Conservation (phyloP, 2,329 filamentous ascomycete genomes). For the Periconia digitata region DNA sequence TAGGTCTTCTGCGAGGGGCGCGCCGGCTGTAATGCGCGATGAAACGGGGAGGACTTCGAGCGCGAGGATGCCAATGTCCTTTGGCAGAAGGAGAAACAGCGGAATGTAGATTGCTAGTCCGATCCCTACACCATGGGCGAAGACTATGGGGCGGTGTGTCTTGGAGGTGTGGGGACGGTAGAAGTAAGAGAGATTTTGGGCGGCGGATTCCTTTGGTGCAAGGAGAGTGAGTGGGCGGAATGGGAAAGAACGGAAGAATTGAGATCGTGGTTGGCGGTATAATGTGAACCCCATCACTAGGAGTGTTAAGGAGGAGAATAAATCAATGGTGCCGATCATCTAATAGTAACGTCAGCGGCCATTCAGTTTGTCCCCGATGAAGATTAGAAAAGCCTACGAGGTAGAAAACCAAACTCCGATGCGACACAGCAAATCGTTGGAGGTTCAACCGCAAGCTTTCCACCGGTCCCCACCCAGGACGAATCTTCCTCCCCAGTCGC, state of each 20-base stretch:
- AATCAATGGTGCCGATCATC: constrained; percentile 52
- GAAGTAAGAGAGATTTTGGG: constrained; percentile 54
- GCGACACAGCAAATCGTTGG: constrained; percentile 59
- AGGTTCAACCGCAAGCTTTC: constrained; percentile 61
- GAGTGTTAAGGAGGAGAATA: constrained; percentile 40
- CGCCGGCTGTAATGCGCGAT: constrained; percentile 57
- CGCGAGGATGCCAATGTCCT: constrained; percentile 61
- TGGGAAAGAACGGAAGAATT: constrained; percentile 56
- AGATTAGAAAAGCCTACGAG: constrained; percentile 42
- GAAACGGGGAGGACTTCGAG: constrained; percentile 64
- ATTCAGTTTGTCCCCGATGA: not conserved
- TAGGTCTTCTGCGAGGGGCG: constrained; percentile 54
- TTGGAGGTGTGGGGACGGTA: constrained; percentile 58
- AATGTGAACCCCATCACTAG: constrained; percentile 53
- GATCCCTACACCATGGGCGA: constrained; percentile 68
- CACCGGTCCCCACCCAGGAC: constrained; percentile 57
- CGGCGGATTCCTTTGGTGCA: constrained; percentile 49
- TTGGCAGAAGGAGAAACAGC: constrained; percentile 55
- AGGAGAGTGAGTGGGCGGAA: constrained; percentile 55
- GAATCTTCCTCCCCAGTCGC: constrained; percentile 51
- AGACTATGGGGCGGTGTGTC: constrained; percentile 59
- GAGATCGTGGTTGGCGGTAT: constrained; percentile 45
- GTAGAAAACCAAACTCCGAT: constrained; percentile 64
- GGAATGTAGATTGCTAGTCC: constrained; percentile 62
- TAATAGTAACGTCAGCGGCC: not conserved